Percentiles rank a stretch among this genome's conserved stretches.
Conservation (phyloP, 179 eudicot genomes). For the Patellifolia procumbens region DNA sequence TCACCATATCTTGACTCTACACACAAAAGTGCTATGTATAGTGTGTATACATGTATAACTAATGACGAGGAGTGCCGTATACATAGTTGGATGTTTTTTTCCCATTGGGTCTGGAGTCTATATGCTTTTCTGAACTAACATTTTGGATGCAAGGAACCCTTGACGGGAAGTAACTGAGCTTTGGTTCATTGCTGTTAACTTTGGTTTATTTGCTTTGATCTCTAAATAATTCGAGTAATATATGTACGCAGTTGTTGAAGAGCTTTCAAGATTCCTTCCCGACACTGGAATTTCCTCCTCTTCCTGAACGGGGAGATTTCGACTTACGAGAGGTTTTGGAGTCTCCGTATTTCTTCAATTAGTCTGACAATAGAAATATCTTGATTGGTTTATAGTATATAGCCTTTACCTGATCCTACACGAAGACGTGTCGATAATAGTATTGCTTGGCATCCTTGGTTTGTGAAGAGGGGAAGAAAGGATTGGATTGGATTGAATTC, state of each 20-base stretch:
- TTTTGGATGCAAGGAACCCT: not conserved
- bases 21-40: no score
- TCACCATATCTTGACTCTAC: no score
- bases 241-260: conserved; percentile 58
- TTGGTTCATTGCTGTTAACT: not conserved
- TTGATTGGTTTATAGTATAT: conserved; percentile 14
- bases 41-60: no score
- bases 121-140: not conserved
- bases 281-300: conserved; percentile 67
- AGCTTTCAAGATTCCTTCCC: conserved; percentile 79
- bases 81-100: no score
- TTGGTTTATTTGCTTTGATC: not conserved
- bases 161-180: not conserved
- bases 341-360: conserved; percentile 94
- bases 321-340: conserved; percentile 75
- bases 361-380: conserved; percentile 15
- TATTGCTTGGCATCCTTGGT: not conserved
- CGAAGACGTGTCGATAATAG: not conserved
- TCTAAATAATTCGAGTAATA: not conserved
- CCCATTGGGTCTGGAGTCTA: no score
- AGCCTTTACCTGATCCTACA: conserved; percentile 17
- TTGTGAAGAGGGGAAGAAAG: not conserved
- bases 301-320: conserved; percentile 95
- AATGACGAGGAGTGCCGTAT: no score
- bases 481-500: conserved; percentile 12